These are phyloP conservation scores for Francoa sonchifolia DNA, from an alignment of 441 rosid species.

Conservation along the genomic window DNA sequence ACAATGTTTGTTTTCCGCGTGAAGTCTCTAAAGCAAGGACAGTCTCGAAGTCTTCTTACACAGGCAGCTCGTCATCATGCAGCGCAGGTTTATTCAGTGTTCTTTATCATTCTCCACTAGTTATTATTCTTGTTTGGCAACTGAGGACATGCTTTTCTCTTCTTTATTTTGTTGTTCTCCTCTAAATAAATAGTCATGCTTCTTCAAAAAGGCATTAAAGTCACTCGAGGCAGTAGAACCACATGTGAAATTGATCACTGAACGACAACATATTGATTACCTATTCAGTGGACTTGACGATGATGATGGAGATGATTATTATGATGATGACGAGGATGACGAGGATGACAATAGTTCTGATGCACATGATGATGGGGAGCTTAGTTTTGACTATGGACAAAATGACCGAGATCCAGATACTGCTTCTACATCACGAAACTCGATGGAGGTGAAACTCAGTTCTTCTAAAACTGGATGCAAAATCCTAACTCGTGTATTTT, in stretches of 20 bases:
- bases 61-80: constrained; percentile 79
- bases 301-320: constrained; percentile 26
- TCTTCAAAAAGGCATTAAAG: constrained; percentile 51
- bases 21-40: constrained; percentile 66
- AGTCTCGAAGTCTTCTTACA: constrained; percentile 65
- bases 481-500: not conserved
- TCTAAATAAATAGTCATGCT: constrained; percentile 29
- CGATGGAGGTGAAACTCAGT: constrained; percentile 50
- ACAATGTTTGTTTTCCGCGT: constrained; percentile 54
- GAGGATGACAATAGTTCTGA: constrained; percentile 33
- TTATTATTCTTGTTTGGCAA: constrained; percentile 7
- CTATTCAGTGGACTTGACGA: constrained; percentile 58
- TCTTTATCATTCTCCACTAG: not conserved
- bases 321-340: constrained; percentile 26
- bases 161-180: constrained; percentile 4
- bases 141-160: not conserved
- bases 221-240: constrained; percentile 61
- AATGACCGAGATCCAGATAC: constrained; percentile 33
- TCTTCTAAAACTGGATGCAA: constrained; percentile 4
- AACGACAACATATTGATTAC: constrained; percentile 53
- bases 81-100: constrained; percentile 47
- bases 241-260: constrained; percentile 36
- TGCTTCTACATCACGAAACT: constrained; percentile 27
- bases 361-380: constrained; percentile 51
- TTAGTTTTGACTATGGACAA: constrained; percentile 69